Conservation (phyloP, 768 basidiomycete genomes). For the Panellus pusillus region DNA sequence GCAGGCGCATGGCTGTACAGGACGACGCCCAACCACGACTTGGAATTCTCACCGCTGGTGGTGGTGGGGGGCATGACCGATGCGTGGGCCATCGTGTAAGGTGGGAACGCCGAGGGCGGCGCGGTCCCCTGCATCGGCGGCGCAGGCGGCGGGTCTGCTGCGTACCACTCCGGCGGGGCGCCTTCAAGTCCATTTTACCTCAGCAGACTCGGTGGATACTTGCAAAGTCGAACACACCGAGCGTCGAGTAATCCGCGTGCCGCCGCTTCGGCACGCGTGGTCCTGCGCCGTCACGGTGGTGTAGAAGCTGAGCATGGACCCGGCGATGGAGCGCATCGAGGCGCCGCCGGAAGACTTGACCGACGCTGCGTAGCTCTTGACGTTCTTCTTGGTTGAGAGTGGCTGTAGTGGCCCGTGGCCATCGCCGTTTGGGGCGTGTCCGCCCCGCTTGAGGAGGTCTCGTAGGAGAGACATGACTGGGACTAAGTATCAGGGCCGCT, state of each 20-base stretch:
- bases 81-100: conserved; percentile 6
- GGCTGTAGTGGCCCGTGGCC: not conserved
- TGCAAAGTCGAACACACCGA: not conserved
- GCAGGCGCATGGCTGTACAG: conserved; percentile 19
- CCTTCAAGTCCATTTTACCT: not conserved
- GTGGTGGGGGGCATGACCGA: conserved; percentile 1
- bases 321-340: conserved; percentile 17
- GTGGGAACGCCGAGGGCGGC: not conserved
- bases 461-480: conserved; percentile 9
- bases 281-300: conserved; percentile 8
- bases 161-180: conserved; percentile 14
- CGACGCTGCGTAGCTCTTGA: conserved; percentile 18
- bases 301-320: conserved; percentile 18
- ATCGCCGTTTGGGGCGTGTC: not conserved
- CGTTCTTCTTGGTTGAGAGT: conserved; percentile 12
- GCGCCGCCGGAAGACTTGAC: conserved; percentile 15
- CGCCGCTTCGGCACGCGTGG: conserved; percentile 15
- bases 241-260: conserved; percentile 10
- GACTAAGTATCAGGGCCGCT: too few relatives aligned
- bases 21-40: conserved; percentile 16
- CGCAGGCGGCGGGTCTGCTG: conserved; percentile 5
- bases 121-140: conserved; percentile 11
- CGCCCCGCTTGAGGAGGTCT: conserved; percentile 6
- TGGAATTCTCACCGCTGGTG: not conserved
- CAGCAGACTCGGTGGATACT: not conserved